Conservation (phyloP, 768 basidiomycete species). For the Lentinula raphanica region DNA sequence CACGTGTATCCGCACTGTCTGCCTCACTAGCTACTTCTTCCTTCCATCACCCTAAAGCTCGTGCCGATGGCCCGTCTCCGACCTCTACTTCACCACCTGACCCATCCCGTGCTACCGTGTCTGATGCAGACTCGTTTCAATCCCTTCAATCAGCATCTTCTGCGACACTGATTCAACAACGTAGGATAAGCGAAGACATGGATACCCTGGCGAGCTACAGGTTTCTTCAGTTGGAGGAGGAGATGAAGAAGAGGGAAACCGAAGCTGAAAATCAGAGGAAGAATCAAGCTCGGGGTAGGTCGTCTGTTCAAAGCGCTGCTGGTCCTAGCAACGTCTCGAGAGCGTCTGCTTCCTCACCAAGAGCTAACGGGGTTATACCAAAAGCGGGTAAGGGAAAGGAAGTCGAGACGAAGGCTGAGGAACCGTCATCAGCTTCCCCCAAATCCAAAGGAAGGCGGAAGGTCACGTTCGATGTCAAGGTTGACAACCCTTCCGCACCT, state of each 20-base stretch:
- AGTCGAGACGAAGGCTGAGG: neutral
- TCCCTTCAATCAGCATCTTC: conserved; percentile 7
- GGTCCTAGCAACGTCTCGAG: neutral
- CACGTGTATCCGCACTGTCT: conserved; percentile 39
- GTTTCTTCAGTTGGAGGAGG: conserved; percentile 8
- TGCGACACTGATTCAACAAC: neutral
- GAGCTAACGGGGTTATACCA: neutral
- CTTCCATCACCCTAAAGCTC: conserved; percentile 28
- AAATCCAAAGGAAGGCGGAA: conserved; percentile 34
- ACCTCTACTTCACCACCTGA: neutral
- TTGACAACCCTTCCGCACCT: conserved; percentile 16
- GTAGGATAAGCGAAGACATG: neutral
- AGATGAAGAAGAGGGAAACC: conserved; percentile 3
- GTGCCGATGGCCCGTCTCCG: neutral
- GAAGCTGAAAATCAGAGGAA: neutral
- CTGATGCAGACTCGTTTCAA: conserved; percentile 2
- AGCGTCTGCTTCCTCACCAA: neutral
- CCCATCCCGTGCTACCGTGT: neutral
- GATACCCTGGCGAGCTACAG: conserved; percentile 9
- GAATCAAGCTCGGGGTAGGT: neutral
- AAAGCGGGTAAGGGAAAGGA: neutral
- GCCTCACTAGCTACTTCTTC: conserved; percentile 38
- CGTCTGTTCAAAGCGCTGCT: neutral
- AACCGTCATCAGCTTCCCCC: conserved; percentile 5
- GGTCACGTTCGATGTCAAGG: conserved; percentile 42